Evolutionary conservation across 192 early-diverging fungal species (phyloP).

Genomic region (Coemansia sp.): DNA sequence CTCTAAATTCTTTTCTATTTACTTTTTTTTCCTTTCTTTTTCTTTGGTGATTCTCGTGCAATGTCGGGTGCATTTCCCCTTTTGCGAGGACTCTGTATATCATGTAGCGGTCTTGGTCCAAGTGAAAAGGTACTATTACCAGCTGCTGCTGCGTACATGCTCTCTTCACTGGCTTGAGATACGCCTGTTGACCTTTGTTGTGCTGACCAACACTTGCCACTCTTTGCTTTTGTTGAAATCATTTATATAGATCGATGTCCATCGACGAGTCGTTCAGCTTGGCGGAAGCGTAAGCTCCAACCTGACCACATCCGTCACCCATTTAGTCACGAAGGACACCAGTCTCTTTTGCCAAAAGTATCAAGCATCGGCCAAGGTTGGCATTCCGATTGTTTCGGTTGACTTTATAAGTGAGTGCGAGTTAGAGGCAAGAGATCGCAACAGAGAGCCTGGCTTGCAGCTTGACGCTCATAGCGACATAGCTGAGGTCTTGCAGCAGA

Average conservation of each 20-base stretch:
- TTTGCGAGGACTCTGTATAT: conserved; percentile 40
- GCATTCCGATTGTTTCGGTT: conserved; percentile 45
- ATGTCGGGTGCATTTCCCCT: conserved; percentile 29
- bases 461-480: neutral
- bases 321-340: conserved; percentile 39
- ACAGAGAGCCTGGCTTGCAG: neutral
- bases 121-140: conserved; percentile 33
- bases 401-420: conserved; percentile 51
- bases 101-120: conserved; percentile 47
- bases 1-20: neutral
- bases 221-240: neutral
- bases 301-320: conserved; percentile 48
- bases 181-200: neutral
- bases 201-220: neutral
- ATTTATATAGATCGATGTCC: conserved; percentile 25
- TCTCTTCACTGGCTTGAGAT: neutral
- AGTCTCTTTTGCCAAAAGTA: conserved; percentile 39
- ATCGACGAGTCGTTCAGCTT: conserved; percentile 40
- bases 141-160: no score
- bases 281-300: conserved; percentile 41
- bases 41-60: neutral
- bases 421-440: conserved; percentile 16
- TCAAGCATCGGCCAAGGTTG: conserved; percentile 36
- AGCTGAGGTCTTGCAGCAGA: conserved; percentile 8
- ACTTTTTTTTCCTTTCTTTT: neutral